phyloP scores from a whole-genome alignment of 1,284 basidiomycete genomes.

The Malassezia vespertilionis region DNA sequence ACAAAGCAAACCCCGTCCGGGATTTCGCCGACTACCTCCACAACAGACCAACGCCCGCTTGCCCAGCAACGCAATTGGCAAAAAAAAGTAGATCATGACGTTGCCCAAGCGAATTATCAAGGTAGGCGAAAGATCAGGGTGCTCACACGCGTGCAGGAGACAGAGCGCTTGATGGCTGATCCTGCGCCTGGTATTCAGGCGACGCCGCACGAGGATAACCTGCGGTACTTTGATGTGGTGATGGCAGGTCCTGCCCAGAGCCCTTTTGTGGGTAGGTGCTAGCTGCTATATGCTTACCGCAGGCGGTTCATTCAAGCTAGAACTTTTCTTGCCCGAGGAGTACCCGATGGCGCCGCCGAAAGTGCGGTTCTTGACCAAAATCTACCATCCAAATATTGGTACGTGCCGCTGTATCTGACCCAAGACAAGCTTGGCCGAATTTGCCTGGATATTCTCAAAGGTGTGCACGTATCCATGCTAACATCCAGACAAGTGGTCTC shows the following conservation, averaged over 20 bases:
- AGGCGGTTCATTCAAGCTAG: constrained; percentile 75
- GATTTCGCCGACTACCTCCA: too few species aligned
- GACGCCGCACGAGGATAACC: constrained; percentile 86
- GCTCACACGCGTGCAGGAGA: constrained; percentile 59
- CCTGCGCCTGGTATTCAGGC: constrained; percentile 92
- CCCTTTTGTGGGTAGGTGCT: constrained; percentile 60
- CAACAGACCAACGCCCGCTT: too few species aligned
- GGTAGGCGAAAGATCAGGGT: constrained; percentile 15
- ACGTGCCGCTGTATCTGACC: constrained; percentile 22
- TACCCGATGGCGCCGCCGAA: constrained; percentile 99
- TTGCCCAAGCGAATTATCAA: constrained; percentile 48
- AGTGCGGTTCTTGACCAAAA: constrained; percentile 95
- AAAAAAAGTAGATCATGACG: constrained; percentile 25
- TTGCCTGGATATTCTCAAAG: constrained; percentile 94
- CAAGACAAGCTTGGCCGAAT: constrained; percentile 96
- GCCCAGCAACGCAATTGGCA: too few species aligned
- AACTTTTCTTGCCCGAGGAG: constrained; percentile 94
- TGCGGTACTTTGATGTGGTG: constrained; percentile 95
- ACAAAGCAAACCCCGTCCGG: too few species aligned
- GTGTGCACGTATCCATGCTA: constrained; percentile 47
- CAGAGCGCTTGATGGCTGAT: constrained; percentile 85
- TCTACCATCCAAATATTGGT: constrained; percentile 99
- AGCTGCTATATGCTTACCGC: background rate
- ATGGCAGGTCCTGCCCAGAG: constrained; percentile 87
- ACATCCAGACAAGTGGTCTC: constrained; percentile 86